These are phyloP conservation scores for Populus hybrid DNA, from an alignment of 441 rosid genomes.

Conservation along the genomic window DNA sequence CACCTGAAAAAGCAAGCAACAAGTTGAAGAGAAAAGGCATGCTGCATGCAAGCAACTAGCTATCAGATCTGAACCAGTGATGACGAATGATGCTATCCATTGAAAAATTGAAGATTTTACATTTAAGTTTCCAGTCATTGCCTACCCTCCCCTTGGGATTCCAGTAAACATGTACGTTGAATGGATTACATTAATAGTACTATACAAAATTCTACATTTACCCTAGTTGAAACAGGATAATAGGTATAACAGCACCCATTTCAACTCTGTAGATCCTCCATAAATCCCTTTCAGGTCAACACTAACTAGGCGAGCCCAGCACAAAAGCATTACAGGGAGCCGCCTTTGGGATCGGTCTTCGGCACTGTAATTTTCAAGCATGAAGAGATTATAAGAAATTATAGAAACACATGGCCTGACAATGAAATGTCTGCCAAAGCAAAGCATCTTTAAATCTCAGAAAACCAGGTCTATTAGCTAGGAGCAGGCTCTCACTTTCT, in stretches of 20 bases:
- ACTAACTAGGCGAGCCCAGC: slow-evolving; percentile 15
- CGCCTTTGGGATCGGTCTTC: slow-evolving; percentile 10
- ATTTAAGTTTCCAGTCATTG: background rate
- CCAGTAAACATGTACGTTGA: slow-evolving; percentile 6
- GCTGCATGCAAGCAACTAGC: background rate
- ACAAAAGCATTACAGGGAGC: slow-evolving; percentile 2
- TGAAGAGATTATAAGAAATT: background rate
- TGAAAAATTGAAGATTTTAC: background rate
- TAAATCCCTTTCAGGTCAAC: slow-evolving; percentile 5
- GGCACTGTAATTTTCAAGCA: slow-evolving; percentile 18
- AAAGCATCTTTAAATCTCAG: background rate
- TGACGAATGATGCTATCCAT: background rate
- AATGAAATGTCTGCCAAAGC: background rate
- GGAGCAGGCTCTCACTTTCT: background rate
- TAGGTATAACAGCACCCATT: background rate
- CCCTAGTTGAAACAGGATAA: slow-evolving; percentile 10
- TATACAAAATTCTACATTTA: slow-evolving; percentile 19
- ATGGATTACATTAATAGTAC: background rate
- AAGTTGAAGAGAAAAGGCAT: background rate
- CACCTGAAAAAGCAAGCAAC: background rate
- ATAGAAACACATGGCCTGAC: background rate
- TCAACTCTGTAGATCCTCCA: background rate
- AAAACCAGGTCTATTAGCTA: background rate
- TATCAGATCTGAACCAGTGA: background rate
- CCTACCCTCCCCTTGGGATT: slow-evolving; percentile 6